Evolutionary conservation across 2,329 filamentous ascomycete genomes (phyloP).

Genomic region (Akanthomyces dipterigenus): DNA sequence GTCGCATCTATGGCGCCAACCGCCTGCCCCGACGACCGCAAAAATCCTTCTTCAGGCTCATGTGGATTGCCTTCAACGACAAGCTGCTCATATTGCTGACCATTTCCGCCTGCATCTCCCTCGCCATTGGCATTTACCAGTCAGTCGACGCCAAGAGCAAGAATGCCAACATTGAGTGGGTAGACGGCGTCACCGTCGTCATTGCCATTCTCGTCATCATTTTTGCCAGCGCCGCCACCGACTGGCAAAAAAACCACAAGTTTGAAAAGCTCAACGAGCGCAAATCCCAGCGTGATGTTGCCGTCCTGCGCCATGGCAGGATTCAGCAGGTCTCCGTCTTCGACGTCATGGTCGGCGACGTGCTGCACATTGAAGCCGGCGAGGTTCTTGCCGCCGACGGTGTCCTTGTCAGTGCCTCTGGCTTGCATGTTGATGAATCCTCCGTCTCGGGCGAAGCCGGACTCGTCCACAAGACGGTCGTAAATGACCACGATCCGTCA

Average conservation of each 20-base stretch:
- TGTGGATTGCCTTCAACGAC: slow-evolving; percentile 77
- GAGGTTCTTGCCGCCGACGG: slow-evolving; percentile 67
- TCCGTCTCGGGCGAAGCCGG: slow-evolving; percentile 59
- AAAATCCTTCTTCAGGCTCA: slow-evolving; percentile 60
- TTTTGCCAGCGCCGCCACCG: slow-evolving; percentile 68
- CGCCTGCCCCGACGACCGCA: slow-evolving; percentile 49
- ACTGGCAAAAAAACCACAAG: slow-evolving; percentile 76
- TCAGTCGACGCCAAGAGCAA: slow-evolving; percentile 49
- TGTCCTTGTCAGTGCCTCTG: slow-evolving; percentile 59
- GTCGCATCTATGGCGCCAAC: slow-evolving; percentile 63
- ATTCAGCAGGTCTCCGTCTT: slow-evolving; percentile 63
- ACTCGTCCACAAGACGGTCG: slow-evolving; percentile 55
- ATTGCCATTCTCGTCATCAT: slow-evolving; percentile 71
- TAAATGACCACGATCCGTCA: slow-evolving; percentile 53
- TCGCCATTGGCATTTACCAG: slow-evolving; percentile 69
- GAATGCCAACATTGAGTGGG: slow-evolving; percentile 63
- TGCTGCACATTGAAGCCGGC: slow-evolving; percentile 66
- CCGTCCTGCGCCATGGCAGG: slow-evolving; percentile 68
- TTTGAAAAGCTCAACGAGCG: slow-evolving; percentile 76
- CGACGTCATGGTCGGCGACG: slow-evolving; percentile 66
- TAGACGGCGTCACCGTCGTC: slow-evolving; percentile 74
- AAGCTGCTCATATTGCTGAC: slow-evolving; percentile 70
- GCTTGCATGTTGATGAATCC: slow-evolving; percentile 59
- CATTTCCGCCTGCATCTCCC: slow-evolving; percentile 64
- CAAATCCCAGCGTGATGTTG: slow-evolving; percentile 69